Conservation (phyloP, 129 eudicot genomes). For the Deinandra increscens region DNA sequence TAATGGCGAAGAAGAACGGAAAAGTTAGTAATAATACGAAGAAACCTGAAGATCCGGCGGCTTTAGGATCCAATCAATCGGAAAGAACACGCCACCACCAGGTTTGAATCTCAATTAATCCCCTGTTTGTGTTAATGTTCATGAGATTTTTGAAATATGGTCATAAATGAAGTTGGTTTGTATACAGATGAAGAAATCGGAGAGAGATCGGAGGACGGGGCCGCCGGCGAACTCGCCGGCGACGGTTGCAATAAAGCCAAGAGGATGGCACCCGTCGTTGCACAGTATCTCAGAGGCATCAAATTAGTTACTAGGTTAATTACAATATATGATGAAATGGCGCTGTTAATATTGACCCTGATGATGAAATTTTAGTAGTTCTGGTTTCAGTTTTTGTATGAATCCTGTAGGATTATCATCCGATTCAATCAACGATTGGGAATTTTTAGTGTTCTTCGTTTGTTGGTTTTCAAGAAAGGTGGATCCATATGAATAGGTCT, state of each 20-base stretch:
- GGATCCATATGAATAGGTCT: too few species aligned
- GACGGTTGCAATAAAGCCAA: slow-evolving; percentile 34
- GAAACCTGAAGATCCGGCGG: slow-evolving; percentile 6
- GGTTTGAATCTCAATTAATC: slow-evolving; percentile 10
- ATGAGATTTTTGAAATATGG: not conserved
- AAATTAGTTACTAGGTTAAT: slow-evolving; percentile 54
- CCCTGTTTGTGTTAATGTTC: not conserved
- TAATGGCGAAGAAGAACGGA: slow-evolving; percentile 82
- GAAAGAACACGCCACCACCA: slow-evolving; percentile 45
- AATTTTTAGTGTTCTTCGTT: not conserved
- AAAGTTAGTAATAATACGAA: slow-evolving; percentile 43
- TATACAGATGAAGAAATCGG: slow-evolving; percentile 43
- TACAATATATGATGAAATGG: slow-evolving; percentile 4
- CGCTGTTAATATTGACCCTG: slow-evolving; percentile 28
- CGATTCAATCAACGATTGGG: not conserved
- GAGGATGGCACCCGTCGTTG: slow-evolving; percentile 79
- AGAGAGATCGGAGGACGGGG: slow-evolving; percentile 43
- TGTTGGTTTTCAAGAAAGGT: too few species aligned
- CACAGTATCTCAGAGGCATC: slow-evolving; percentile 76
- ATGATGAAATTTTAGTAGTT: slow-evolving; percentile 1
- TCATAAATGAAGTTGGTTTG: not conserved
- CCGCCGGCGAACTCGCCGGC: slow-evolving; percentile 32
- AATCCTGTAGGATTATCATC: slow-evolving; percentile 29
- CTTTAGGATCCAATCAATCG: slow-evolving; percentile 32
- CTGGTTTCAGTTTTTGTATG: slow-evolving; percentile 25